A percentile compares a stretch with the other conserved stretches of the same genome.
Conservation (phyloP, 331 rosid species). For the Saraca asoca region DNA sequence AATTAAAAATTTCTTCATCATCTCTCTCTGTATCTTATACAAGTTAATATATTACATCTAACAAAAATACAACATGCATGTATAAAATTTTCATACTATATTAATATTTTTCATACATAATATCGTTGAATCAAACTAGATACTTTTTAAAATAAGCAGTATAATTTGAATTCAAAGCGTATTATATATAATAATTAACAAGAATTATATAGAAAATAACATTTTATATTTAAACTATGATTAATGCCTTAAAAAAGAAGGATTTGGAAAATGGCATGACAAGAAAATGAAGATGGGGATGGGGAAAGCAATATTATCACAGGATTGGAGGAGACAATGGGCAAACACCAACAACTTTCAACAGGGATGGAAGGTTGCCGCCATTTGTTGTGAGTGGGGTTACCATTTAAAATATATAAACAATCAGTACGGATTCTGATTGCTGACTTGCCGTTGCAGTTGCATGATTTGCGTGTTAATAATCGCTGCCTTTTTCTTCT, state of each 20-base stretch:
- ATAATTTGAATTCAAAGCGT: too few relatives aligned
- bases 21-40: not conserved
- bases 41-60: not conserved
- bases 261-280: not conserved
- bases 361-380: slow-evolving; percentile 21
- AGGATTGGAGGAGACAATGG: slow-evolving; percentile 18
- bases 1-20: not conserved
- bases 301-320: not conserved
- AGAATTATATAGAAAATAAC: too few relatives aligned
- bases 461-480: slow-evolving; percentile 20
- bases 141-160: too few relatives aligned
- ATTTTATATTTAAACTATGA: not conserved
- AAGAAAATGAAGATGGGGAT: not conserved
- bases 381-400: slow-evolving; percentile 15
- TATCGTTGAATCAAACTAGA: too few relatives aligned
- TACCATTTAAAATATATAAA: slow-evolving; percentile 13
- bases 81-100: too few relatives aligned
- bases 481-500: slow-evolving; percentile 22
- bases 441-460: slow-evolving; percentile 17
- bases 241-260: not conserved
- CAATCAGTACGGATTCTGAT: slow-evolving; percentile 25
- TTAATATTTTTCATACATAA: too few relatives aligned
- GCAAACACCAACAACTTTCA: slow-evolving; percentile 25
- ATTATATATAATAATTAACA: too few relatives aligned
- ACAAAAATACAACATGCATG: too few relatives aligned